Conservation (phyloP, 2,329 filamentous ascomycete species). For the Ophiosphaerella herpotricha region DNA sequence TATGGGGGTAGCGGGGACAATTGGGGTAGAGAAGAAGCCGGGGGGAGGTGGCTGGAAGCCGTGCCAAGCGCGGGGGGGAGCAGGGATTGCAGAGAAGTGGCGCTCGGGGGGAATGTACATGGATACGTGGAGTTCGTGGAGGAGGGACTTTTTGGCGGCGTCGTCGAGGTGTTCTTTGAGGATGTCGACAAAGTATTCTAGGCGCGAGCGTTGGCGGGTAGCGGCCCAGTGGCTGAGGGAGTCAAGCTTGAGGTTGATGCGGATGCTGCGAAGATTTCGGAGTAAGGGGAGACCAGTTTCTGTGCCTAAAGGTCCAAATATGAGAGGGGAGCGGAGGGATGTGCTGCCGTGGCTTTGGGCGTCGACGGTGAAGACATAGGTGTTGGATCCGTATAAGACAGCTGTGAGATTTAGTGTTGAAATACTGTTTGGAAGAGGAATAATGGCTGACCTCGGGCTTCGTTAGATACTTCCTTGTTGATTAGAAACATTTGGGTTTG, state of each 20-base stretch:
- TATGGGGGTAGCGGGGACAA: neutral
- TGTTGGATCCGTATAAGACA: slow-evolving; percentile 27
- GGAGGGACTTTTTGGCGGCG: slow-evolving; percentile 16
- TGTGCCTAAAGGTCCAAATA: slow-evolving; percentile 23
- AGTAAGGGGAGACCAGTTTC: slow-evolving; percentile 12
- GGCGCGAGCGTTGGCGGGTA: slow-evolving; percentile 21
- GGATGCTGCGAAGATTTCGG: slow-evolving; percentile 23
- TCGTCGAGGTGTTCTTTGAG: slow-evolving; percentile 26
- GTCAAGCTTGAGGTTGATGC: slow-evolving; percentile 9
- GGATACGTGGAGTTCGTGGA: slow-evolving; percentile 9
- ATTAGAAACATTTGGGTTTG: slow-evolving; percentile 18
- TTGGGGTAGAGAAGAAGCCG: too few species aligned
- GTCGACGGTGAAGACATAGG: slow-evolving; percentile 20
- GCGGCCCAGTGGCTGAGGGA: slow-evolving; percentile 10
- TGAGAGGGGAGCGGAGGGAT: slow-evolving; percentile 17
- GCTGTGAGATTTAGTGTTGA: slow-evolving; percentile 8
- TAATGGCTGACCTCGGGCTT: slow-evolving; percentile 16
- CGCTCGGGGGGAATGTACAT: neutral
- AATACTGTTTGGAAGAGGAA: neutral
- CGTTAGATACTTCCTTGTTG: slow-evolving; percentile 19
- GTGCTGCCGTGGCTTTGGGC: slow-evolving; percentile 3
- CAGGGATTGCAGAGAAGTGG: neutral
- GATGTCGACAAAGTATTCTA: slow-evolving; percentile 24
- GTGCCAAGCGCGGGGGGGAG: neutral
- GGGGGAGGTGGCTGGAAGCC: too few species aligned